Evolutionary conservation across 306 rosid species (phyloP), one percentile per base, ranked within the genome.

Genomic region (Ammopiptanthus mongolicus): DNA sequence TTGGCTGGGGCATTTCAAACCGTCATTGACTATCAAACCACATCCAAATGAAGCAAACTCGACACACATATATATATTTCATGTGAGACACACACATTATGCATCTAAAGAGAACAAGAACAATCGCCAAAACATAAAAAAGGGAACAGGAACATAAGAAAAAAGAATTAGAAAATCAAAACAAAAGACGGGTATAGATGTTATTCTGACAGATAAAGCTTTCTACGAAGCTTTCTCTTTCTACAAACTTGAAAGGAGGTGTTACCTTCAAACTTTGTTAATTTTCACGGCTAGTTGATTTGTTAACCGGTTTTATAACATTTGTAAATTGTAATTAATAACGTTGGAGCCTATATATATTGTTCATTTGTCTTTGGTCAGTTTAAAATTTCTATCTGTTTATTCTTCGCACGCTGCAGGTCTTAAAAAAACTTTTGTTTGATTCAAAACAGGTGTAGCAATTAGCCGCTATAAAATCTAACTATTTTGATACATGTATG

Each of bases 1-100:
- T 53, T 92, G 80, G 97, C 85, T 53, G 97, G 97, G 21, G 97
- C 97, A 33, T 92, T 92, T 70, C 91, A 92, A 82, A 86, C 86
- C 64, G 96, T 88, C 66, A 92, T 92, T 63, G 90, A 92, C 67
- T 52, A 86, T 72, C 93, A 92, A 85, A 60, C 88, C 39, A 28
- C 87, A 2, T 80, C 87, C 59, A 81, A 80, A 84, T 85, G 80
- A 85, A 47, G 44, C 33, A 37, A 25, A 46, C n/a, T n/a, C n/a
- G 29, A 22, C 61, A 46, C 29, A 14, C 46, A 25, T 14, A 46
- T 14, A 25, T 48, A 25, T 14, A 46, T 14, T 46, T 48, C 18
- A 69, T 29, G 41, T 14, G 52, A 61, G 61, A 41, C 37, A 39
- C 44, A 28, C 29, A 36, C 9, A 17, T 13, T 13, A 34, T 64